A percentile compares a stretch with the other conserved stretches of the same genome.
These are phyloP conservation scores for Stephania cephalantha DNA, from an alignment of 164 flowering plant genomes.

Conservation along the genomic window DNA sequence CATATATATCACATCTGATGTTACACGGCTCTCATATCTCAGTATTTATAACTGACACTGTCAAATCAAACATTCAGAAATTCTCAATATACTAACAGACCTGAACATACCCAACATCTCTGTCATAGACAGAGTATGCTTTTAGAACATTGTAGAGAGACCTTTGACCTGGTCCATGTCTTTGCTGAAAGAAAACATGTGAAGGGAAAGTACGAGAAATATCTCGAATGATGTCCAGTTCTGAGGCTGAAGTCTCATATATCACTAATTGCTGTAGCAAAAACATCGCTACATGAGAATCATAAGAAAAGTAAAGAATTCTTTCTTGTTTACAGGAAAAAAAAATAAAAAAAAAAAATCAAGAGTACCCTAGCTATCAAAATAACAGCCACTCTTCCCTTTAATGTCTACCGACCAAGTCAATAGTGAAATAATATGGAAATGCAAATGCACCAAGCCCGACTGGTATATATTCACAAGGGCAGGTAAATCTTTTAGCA, in stretches of 20 bases:
- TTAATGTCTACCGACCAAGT: neutral
- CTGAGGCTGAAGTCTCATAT: conserved; percentile 93
- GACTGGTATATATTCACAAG: too few relatives aligned
- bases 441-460: too few relatives aligned
- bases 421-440: too few relatives aligned
- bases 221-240: conserved; percentile 93
- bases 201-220: conserved; percentile 98
- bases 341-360: neutral
- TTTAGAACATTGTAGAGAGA: conserved; percentile 97
- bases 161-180: conserved; percentile 99
- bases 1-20: conserved; percentile 13
- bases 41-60: neutral
- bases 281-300: conserved; percentile 10
- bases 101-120: conserved; percentile 99
- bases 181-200: conserved; percentile 96
- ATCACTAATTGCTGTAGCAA: conserved; percentile 87
- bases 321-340: neutral
- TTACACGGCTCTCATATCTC: conserved; percentile 4
- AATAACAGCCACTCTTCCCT: neutral
- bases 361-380: neutral
- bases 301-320: conserved; percentile 1
- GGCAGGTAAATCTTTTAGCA: too few relatives aligned
- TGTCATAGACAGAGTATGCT: conserved; percentile 94
- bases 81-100: conserved; percentile 25
- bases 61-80: neutral